Conservation (phyloP, 1,284 basidiomycete species). For the Rhodofomes roseus region DNA sequence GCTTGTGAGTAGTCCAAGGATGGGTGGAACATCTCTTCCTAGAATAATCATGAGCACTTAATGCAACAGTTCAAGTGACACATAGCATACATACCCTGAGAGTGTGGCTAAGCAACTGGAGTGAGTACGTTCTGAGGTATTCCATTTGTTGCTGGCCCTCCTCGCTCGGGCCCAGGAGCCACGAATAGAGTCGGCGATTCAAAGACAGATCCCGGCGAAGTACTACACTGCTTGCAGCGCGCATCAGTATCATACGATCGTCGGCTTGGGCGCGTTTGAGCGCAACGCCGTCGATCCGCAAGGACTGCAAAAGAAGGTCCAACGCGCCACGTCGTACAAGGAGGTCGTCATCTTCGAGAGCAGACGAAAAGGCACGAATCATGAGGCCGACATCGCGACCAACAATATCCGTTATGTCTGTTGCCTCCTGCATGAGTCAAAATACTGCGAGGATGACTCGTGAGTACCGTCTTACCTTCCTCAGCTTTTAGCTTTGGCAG, state of each 20-base stretch:
- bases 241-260: constrained; percentile 76
- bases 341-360: constrained; percentile 87
- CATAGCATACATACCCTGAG: constrained; percentile 50
- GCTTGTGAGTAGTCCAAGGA: constrained; percentile 72
- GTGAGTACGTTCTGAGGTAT: constrained; percentile 66
- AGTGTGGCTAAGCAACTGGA: constrained; percentile 66
- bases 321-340: constrained; percentile 81
- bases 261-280: constrained; percentile 62
- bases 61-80: constrained; percentile 3
- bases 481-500: constrained; percentile 66
- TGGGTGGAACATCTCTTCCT: constrained; percentile 74
- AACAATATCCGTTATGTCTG: constrained; percentile 74
- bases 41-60: constrained; percentile 3
- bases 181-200: constrained; percentile 89
- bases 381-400: constrained; percentile 88
- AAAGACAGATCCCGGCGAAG: constrained; percentile 90
- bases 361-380: constrained; percentile 87
- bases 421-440: constrained; percentile 11
- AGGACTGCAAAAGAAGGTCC: constrained; percentile 75
- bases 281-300: constrained; percentile 70
- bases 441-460: constrained; percentile 5
- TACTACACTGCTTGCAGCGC: constrained; percentile 78
- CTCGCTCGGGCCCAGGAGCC: constrained; percentile 87
- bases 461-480: constrained; percentile 49
- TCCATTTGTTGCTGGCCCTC: constrained; percentile 66